A percentile compares a stretch with the other conserved stretches of the same genome.
These are phyloP conservation scores for Coffea humblotiana DNA, from an alignment of 305 asterid species.

Conservation along the genomic window DNA sequence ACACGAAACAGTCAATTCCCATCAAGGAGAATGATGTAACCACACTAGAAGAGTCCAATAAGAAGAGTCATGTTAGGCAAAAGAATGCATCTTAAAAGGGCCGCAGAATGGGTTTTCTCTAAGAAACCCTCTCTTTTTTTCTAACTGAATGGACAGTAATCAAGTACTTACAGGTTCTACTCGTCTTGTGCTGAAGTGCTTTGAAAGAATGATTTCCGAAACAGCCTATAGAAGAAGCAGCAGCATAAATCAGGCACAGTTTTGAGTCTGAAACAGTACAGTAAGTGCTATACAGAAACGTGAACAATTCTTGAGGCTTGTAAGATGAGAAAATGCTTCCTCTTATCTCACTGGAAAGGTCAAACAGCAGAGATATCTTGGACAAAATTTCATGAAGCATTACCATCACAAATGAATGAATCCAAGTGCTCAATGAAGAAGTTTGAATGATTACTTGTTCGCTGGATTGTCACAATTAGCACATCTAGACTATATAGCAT, in stretches of 20 bases:
- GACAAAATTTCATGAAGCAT: not conserved
- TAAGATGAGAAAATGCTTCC: not conserved
- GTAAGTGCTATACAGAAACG: not conserved
- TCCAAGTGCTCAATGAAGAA: not conserved
- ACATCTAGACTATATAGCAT: not conserved
- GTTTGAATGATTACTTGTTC: not conserved
- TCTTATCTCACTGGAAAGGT: not conserved
- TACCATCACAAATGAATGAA: not conserved
- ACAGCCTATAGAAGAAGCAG: slow-evolving; percentile 57
- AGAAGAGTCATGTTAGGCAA: not conserved
- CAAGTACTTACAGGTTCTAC: slow-evolving; percentile 61
- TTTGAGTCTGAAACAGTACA: not conserved
- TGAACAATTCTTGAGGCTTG: not conserved
- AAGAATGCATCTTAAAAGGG: not conserved
- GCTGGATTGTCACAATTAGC: not conserved
- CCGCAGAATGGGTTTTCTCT: not conserved
- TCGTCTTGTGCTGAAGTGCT: slow-evolving; percentile 52
- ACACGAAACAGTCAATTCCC: not conserved
- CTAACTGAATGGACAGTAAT: not conserved
- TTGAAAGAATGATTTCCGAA: slow-evolving; percentile 61
- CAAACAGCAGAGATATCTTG: not conserved
- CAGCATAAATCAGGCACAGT: slow-evolving; percentile 16
- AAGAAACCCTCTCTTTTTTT: not conserved
- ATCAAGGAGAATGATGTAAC: not conserved
- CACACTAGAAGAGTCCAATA: not conserved